phyloP scores from a whole-genome alignment of 2,329 filamentous ascomycete genomes.

The Pseudogymnoascus destructans region DNA sequence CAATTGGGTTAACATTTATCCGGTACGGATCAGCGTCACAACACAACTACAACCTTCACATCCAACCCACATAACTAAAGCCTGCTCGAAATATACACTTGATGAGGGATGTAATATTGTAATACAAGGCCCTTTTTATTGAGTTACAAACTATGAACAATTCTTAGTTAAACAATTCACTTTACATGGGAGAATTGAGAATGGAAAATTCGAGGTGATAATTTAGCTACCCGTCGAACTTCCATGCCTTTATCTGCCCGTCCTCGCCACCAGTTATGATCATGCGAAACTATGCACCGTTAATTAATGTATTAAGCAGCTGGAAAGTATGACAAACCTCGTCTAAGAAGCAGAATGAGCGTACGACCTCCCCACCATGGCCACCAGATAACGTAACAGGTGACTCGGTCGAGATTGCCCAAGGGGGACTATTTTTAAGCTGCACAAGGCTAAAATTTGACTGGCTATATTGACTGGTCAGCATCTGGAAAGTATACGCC shows the following conservation, averaged over 20 bases:
- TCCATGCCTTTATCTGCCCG: conserved; percentile 30
- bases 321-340: conserved; percentile 29
- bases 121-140: not conserved
- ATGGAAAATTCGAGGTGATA: not conserved
- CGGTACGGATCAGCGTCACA: not conserved
- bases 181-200: not conserved
- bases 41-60: not conserved
- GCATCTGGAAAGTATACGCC: conserved; percentile 19
- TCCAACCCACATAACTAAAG: not conserved
- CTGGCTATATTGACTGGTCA: conserved; percentile 28
- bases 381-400: conserved; percentile 48
- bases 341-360: conserved; percentile 51
- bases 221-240: conserved; percentile 3
- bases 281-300: conserved; percentile 23
- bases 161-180: not conserved
- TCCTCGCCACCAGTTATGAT: conserved; percentile 29
- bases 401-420: conserved; percentile 41
- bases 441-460: conserved; percentile 48
- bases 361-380: conserved; percentile 50
- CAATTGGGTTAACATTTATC: conserved; percentile 8
- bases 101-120: not conserved
- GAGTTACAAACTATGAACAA: not conserved
- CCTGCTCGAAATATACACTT: not conserved
- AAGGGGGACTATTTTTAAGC: conserved; percentile 35
- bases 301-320: conserved; percentile 10